Evolutionary conservation across 1,139 yeast species (phyloP), one percentile per base, ranked within the genome.

Genomic region (Suhomyces panamericanus): DNA sequence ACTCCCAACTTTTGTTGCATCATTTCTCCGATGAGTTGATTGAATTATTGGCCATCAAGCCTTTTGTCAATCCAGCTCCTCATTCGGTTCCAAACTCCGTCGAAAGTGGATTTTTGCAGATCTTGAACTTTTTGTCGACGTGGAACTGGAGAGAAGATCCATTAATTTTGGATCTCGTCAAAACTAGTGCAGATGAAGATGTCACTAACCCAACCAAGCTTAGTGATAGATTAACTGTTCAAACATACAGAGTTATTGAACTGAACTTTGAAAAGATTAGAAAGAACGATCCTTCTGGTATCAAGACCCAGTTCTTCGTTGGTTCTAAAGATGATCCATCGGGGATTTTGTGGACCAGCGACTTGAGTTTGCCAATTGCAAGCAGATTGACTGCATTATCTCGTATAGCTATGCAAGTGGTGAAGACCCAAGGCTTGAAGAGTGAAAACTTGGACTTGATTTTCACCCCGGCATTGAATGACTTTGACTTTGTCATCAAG

Each of bases 131-230:
- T 57, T 66, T 93, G 37, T 78, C 96, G 13, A 68, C 69, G 35
- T 95, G 99, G 99, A 91, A 93, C 63, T 93, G 99, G 99, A 84
- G 81, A 56, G 95, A 87, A 52, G 90, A 85, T 39, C 86, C 96
- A 1, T 67, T 93, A 51, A 78, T 91, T 45, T 69, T 93, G 52
- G 96, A 91, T 58, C 70, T 88, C 53, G 75, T 78, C 14, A 83
- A 81, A 46, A 73, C 74, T 44, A 75, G 75, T 24, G 59, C 57
- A 13, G 56, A 51, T 36, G 47, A 41, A 20, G 48, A 44, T 32
- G 49, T 46, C 2, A 42, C 45, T 16, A 39, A 34, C 15, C 70
- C 66, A 41, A 59, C 69, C 26, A 66, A 69, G 49, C 64, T 82
- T 32, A 83, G 87, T 30, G 93, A 87, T 51, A 80, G 76, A 49